These are phyloP conservation scores for Neophaeococcomyces aloes DNA, from an alignment of 2,329 filamentous ascomycete species.

Conservation along the genomic window DNA sequence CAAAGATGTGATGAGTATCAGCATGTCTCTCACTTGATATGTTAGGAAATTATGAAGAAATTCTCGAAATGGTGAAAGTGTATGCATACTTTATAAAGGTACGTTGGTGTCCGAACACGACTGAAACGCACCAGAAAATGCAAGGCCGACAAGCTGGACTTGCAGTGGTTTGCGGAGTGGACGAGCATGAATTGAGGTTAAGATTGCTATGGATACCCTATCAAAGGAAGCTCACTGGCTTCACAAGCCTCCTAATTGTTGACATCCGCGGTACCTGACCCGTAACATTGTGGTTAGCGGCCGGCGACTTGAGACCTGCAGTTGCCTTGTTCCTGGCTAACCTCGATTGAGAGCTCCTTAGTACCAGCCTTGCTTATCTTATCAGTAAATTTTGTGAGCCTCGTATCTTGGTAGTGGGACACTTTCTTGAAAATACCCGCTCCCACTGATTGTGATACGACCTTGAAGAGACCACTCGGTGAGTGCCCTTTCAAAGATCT, in stretches of 20 bases:
- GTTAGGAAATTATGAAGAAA: background rate
- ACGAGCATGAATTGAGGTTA: background rate
- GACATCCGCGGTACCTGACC: no score
- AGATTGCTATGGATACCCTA: slow-evolving; percentile 1
- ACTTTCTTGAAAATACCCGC: background rate
- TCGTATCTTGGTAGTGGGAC: background rate
- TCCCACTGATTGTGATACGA: background rate
- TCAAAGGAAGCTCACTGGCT: background rate
- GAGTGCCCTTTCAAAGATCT: no score
- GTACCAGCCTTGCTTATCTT: background rate
- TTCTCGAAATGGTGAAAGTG: background rate
- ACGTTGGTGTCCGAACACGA: background rate
- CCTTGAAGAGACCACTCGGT: no score
- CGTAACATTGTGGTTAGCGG: no score
- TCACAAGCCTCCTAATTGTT: no score
- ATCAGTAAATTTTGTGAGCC: background rate
- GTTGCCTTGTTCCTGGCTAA: slow-evolving; percentile 2
- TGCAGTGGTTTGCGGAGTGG: background rate
- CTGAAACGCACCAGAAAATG: background rate
- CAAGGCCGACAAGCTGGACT: background rate
- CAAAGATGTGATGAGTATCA: background rate
- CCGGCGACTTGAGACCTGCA: no score
- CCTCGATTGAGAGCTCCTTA: background rate
- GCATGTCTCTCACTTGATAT: background rate
- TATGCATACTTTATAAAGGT: background rate